Conservation (phyloP, 371 early-diverging fungal genomes). For the Circinella umbellata region DNA sequence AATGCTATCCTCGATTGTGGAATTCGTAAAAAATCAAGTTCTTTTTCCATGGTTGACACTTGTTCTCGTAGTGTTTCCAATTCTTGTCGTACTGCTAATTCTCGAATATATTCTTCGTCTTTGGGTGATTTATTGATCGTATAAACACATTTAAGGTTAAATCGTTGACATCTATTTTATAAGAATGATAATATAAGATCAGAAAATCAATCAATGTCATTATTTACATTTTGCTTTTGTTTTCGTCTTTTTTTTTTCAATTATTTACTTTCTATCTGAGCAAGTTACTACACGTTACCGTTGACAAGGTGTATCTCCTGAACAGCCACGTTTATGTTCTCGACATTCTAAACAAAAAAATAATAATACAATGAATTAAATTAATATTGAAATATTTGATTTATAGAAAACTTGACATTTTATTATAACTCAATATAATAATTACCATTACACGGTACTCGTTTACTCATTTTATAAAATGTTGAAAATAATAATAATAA, state of each 20-base stretch:
- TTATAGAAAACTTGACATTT: background rate
- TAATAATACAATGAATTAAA: background rate
- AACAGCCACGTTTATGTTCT: conserved; percentile 44
- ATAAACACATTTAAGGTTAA: conserved; percentile 35
- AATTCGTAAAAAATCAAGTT: conserved; percentile 6
- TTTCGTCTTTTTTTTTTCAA: no score
- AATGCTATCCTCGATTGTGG: background rate
- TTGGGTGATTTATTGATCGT: conserved; percentile 39
- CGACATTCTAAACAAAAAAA: conserved; percentile 35
- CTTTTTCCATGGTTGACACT: conserved; percentile 22
- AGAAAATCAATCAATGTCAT: background rate
- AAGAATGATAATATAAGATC: background rate
- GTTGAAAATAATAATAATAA: background rate
- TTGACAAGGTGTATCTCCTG: conserved; percentile 43
- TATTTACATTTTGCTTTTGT: background rate
- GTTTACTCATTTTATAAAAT: conserved; percentile 17
- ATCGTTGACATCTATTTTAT: conserved; percentile 34
- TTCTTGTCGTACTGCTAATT: conserved; percentile 21
- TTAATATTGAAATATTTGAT: background rate
- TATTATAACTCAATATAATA: background rate
- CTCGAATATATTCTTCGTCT: conserved; percentile 43
- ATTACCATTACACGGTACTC: conserved; percentile 27
- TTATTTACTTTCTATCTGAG: no score
- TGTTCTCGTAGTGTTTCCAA: conserved; percentile 21
- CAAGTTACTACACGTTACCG: conserved; percentile 27